phyloP scores from a whole-genome alignment of 2,329 filamentous ascomycete species.

The Verticillium albo-atrum region DNA sequence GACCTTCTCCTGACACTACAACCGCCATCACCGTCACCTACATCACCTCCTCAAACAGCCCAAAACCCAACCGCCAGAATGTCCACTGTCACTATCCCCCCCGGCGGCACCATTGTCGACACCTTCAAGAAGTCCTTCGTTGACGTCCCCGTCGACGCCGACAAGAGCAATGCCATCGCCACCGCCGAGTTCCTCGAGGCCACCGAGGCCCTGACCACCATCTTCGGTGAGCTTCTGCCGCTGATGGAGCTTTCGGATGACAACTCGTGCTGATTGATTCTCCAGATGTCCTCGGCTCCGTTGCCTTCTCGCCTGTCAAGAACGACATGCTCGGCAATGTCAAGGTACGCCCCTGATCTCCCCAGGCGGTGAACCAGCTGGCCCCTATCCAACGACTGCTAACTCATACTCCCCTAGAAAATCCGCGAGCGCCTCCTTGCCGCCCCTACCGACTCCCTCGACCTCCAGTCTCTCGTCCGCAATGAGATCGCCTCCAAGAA shows the following conservation, averaged over 20 bases:
- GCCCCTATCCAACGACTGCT: not conserved
- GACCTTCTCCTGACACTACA: not conserved
- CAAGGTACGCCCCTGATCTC: constrained; percentile 57
- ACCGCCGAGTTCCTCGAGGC: constrained; percentile 91
- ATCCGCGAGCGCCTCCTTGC: constrained; percentile 77
- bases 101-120: constrained; percentile 78
- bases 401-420: constrained; percentile 57
- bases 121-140: constrained; percentile 79
- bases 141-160: constrained; percentile 71
- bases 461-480: constrained; percentile 75
- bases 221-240: constrained; percentile 64
- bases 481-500: constrained; percentile 90
- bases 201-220: constrained; percentile 75
- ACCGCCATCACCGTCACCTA: not conserved
- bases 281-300: constrained; percentile 58
- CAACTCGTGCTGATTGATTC: not conserved
- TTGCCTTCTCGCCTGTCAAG: constrained; percentile 88
- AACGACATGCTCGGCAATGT: constrained; percentile 87
- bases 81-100: constrained; percentile 48
- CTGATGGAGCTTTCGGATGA: not conserved
- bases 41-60: constrained; percentile 3
- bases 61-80: constrained; percentile 33
- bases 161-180: constrained; percentile 70
- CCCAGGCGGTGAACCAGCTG: not conserved
- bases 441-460: constrained; percentile 73